phyloP scores from a whole-genome alignment of 2,329 filamentous ascomycete species.

The Calonectria pseudoturangicola region DNA sequence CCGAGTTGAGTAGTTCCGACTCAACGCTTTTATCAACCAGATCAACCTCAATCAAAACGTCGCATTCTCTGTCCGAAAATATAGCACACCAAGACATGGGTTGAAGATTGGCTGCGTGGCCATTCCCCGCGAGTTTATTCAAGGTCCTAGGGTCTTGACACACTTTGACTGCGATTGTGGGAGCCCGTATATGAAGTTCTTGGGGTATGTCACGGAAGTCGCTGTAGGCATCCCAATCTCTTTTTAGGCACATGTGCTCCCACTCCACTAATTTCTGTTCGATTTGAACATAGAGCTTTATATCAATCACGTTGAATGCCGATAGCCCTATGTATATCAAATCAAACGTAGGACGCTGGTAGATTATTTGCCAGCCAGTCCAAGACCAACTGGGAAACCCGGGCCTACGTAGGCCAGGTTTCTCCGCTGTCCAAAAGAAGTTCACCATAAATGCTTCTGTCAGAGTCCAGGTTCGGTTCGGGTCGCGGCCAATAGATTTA shows the following conservation, averaged over 20 bases:
- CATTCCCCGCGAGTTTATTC: not conserved
- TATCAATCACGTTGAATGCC: not conserved
- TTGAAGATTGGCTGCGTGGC: slow-evolving; percentile 19
- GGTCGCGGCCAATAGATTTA: slow-evolving; percentile 30
- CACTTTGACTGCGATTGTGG: slow-evolving; percentile 18
- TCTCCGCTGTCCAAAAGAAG: slow-evolving; percentile 29
- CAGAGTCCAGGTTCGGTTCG: slow-evolving; percentile 23
- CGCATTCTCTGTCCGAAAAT: slow-evolving; percentile 30
- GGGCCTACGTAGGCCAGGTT: slow-evolving; percentile 15
- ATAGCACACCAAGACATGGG: slow-evolving; percentile 28
- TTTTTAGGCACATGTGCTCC: slow-evolving; percentile 31
- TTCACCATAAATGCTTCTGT: slow-evolving; percentile 36
- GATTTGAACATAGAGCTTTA: not conserved
- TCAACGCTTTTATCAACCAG: slow-evolving; percentile 27
- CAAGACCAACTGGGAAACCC: slow-evolving; percentile 40
- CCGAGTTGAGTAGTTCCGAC: not conserved
- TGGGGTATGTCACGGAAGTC: not conserved
- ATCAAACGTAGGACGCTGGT: slow-evolving; percentile 3
- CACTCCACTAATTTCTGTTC: slow-evolving; percentile 22
- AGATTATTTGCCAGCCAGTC: slow-evolving; percentile 35
- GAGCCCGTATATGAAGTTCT: slow-evolving; percentile 26
- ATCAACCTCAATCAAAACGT: slow-evolving; percentile 32
- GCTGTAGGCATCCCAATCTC: slow-evolving; percentile 27
- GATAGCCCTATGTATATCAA: not conserved
- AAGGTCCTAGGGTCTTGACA: not conserved